Percentiles rank a stretch among this genome's conserved stretches.
Conservation (phyloP, 129 eudicot genomes). For the Silybum marianum region DNA sequence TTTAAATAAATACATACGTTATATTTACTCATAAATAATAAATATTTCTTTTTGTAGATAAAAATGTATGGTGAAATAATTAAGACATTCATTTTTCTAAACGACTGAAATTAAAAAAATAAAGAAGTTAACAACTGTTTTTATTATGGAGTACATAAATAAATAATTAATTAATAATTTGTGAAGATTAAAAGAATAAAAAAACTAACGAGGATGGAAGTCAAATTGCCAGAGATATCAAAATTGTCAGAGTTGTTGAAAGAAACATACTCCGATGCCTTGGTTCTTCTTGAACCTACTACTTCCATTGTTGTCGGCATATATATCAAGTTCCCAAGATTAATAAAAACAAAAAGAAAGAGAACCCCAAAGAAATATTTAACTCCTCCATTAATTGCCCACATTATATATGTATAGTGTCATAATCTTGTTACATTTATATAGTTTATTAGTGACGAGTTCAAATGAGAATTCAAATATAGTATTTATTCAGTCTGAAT, state of each 20-base stretch:
- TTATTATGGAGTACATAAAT: neutral
- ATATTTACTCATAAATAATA: no score
- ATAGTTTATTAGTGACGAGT: no score
- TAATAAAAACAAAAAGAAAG: slow-evolving; percentile 27
- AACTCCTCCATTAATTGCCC: neutral
- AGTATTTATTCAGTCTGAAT: no score
- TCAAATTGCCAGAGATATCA: slow-evolving; percentile 40
- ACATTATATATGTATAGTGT: neutral
- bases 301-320: slow-evolving; percentile 40
- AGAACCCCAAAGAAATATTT: slow-evolving; percentile 26
- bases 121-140: neutral
- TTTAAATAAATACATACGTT: no score
- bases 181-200: neutral
- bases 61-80: no score
- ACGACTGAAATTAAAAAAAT: no score
- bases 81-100: no score
- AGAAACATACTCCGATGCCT: slow-evolving; percentile 39
- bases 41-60: no score
- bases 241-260: slow-evolving; percentile 37
- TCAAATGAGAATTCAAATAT: no score
- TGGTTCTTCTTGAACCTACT: slow-evolving; percentile 40
- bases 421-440: neutral
- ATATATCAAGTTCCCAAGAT: slow-evolving; percentile 28
- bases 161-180: neutral
- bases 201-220: slow-evolving; percentile 22